Conservation (phyloP, 2,329 filamentous ascomycete species). For the Emmonsiellopsis sp. region DNA sequence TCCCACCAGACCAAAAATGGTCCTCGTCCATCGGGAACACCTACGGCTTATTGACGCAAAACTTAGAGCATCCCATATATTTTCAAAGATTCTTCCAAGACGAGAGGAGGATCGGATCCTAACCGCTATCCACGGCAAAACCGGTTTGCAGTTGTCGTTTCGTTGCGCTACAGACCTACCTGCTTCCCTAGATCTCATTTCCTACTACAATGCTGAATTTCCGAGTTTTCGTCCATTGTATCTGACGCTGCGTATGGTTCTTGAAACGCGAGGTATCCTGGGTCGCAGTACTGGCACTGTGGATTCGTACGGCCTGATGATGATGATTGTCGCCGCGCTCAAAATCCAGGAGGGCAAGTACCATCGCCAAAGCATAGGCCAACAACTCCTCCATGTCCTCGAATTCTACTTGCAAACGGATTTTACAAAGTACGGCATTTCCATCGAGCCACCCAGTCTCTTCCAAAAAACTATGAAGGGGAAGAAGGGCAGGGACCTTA, state of each 20-base stretch:
- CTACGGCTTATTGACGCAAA: slow-evolving; percentile 9
- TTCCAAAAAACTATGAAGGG: slow-evolving; percentile 30
- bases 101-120: no score
- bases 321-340: slow-evolving; percentile 48
- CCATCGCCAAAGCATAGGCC: slow-evolving; percentile 22
- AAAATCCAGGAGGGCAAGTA: slow-evolving; percentile 32
- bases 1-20: slow-evolving; percentile 22
- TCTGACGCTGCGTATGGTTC: slow-evolving; percentile 38
- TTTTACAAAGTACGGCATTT: slow-evolving; percentile 37
- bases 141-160: slow-evolving; percentile 43
- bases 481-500: slow-evolving; percentile 1
- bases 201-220: slow-evolving; percentile 39
- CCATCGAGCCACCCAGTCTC: slow-evolving; percentile 37
- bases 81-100: background rate
- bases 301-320: slow-evolving; percentile 45
- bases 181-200: slow-evolving; percentile 34
- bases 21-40: slow-evolving; percentile 14
- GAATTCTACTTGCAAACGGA: slow-evolving; percentile 40
- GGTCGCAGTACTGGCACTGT: slow-evolving; percentile 42
- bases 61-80: background rate
- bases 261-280: slow-evolving; percentile 42
- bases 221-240: slow-evolving; percentile 43
- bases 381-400: slow-evolving; percentile 41
- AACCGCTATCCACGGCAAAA: background rate
- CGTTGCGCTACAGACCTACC: slow-evolving; percentile 34